Percentiles rank a stretch among this genome's conserved stretches.
Evolutionary conservation across 345 rosid species (phyloP).

Genomic region (Iberis pinnata): DNA sequence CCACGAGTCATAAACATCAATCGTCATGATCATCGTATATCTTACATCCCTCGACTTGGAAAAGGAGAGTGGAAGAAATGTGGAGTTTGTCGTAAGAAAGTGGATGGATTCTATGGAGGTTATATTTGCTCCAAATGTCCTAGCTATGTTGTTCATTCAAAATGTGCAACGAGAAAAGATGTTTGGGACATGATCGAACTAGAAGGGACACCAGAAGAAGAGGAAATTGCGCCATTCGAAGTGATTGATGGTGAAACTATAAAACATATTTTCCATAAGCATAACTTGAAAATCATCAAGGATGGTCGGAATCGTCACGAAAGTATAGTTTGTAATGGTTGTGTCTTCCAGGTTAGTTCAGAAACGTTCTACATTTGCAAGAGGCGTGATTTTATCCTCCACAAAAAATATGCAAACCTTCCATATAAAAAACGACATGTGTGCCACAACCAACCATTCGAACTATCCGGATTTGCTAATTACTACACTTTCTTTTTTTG

Average conservation of each 20-base stretch:
- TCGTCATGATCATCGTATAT: neutral
- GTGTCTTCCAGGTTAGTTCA: neutral
- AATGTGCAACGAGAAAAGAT: neutral
- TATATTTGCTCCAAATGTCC: neutral
- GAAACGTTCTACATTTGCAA: neutral
- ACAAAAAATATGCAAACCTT: conserved; percentile 10
- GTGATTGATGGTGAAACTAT: conserved; percentile 8
- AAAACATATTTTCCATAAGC: conserved; percentile 17
- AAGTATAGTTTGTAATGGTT: neutral
- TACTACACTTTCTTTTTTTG: neutral
- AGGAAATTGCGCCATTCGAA: neutral
- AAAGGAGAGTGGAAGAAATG: neutral
- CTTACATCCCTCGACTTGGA: conserved; percentile 2
- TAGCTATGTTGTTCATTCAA: conserved; percentile 2
- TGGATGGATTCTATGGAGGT: conserved; percentile 11
- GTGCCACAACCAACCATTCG: neutral
- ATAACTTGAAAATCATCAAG: neutral
- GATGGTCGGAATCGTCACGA: neutral
- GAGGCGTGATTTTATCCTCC: neutral
- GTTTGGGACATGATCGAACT: conserved; percentile 3
- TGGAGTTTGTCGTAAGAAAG: neutral
- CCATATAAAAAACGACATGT: conserved; percentile 3
- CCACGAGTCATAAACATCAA: too few relatives aligned
- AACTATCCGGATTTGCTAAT: neutral
- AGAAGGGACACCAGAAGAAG: conserved; percentile 1